A percentile compares a stretch with the other conserved stretches of the same genome.
Evolutionary conservation across 1,284 basidiomycete genomes (phyloP).

Genomic region (Tylopilus sp.): DNA sequence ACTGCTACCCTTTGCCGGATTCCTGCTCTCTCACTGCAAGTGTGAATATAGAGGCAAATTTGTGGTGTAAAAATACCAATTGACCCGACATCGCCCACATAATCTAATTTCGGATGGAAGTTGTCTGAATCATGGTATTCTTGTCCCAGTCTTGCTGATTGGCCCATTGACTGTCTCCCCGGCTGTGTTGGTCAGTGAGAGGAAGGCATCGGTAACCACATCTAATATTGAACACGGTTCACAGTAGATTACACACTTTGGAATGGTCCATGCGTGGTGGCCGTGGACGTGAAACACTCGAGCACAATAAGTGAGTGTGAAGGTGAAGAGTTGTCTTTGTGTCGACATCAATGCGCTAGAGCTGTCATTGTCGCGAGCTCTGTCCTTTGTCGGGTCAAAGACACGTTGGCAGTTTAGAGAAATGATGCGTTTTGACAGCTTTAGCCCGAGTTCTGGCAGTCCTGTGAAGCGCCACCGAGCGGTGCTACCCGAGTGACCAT

Average conservation of each 20-base stretch:
- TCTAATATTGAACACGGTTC: background rate
- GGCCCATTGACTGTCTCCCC: background rate
- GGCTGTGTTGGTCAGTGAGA: conserved; percentile 10
- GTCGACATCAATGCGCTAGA: too few species aligned
- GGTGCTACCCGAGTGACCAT: conserved; percentile 8
- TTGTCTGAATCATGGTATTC: conserved; percentile 10
- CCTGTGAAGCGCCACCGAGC: conserved; percentile 10
- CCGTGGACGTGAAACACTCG: background rate
- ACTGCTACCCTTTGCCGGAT: background rate
- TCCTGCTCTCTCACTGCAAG: too few species aligned
- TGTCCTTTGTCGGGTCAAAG: background rate
- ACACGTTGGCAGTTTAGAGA: background rate
- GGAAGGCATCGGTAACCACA: background rate
- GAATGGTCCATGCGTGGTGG: background rate
- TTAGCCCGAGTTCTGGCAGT: background rate
- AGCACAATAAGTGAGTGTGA: background rate
- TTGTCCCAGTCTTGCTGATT: conserved; percentile 13
- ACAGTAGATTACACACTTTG: conserved; percentile 5
- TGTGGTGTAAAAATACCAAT: background rate
- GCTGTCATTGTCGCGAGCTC: background rate
- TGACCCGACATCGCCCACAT: background rate
- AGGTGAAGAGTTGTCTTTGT: too few species aligned
- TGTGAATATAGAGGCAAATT: too few species aligned
- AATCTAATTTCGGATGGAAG: background rate
- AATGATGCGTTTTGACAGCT: background rate